Evolutionary conservation across 2,329 filamentous ascomycete genomes (phyloP).

Genomic region (Colletotrichum chlorophyti): DNA sequence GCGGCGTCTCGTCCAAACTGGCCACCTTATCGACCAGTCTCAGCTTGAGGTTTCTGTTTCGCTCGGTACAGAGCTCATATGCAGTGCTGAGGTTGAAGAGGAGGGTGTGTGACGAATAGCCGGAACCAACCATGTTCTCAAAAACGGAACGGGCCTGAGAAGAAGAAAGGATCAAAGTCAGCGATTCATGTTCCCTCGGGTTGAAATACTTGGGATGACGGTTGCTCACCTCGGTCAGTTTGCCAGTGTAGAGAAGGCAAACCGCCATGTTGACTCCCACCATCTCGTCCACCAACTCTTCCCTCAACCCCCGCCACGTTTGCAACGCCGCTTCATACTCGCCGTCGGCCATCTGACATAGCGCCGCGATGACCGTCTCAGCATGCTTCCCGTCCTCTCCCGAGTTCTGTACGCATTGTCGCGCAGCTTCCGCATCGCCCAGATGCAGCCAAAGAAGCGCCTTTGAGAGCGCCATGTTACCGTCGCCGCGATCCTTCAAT

Average conservation of each 20-base stretch:
- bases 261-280: slow-evolving; percentile 84
- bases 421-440: slow-evolving; percentile 76
- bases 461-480: slow-evolving; percentile 53
- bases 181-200: no score
- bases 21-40: slow-evolving; percentile 75
- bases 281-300: slow-evolving; percentile 65
- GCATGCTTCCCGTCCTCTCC: slow-evolving; percentile 39
- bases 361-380: slow-evolving; percentile 64
- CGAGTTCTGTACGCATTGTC: slow-evolving; percentile 52
- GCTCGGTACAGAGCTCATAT: slow-evolving; percentile 90
- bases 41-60: slow-evolving; percentile 72
- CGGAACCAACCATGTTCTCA: slow-evolving; percentile 67
- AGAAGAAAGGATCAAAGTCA: no score
- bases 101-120: slow-evolving; percentile 76
- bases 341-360: slow-evolving; percentile 81
- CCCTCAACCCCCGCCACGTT: slow-evolving; percentile 63
- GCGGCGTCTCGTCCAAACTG: slow-evolving; percentile 57
- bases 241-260: slow-evolving; percentile 81
- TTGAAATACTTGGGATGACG: not conserved
- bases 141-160: slow-evolving; percentile 70
- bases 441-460: slow-evolving; percentile 79
- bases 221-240: slow-evolving; percentile 73
- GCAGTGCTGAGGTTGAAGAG: slow-evolving; percentile 91
- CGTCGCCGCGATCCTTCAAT: slow-evolving; percentile 51
- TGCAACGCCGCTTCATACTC: slow-evolving; percentile 69